These are phyloP conservation scores for Mitragyna speciosa DNA, from an alignment of 257 asterid species.

Conservation along the genomic window DNA sequence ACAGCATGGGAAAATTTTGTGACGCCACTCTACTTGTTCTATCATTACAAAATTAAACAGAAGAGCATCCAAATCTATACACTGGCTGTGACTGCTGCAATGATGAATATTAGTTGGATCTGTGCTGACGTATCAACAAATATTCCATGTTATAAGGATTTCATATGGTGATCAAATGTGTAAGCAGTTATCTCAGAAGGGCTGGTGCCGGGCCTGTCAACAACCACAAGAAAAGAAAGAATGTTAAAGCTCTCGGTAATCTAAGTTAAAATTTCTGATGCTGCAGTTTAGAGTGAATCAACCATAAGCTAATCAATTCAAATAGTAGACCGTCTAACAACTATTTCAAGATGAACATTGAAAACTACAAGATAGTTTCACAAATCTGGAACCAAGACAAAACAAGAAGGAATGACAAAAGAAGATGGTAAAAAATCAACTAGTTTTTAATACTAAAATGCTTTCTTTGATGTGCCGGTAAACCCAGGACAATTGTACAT, in stretches of 20 bases:
- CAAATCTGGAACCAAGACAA: not conserved
- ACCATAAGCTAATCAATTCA: not conserved
- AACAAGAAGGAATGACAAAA: not conserved
- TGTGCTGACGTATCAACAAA: not conserved
- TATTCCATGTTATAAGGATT: conserved; percentile 31
- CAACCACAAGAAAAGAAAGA: conserved; percentile 10
- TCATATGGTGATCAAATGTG: conserved; percentile 69
- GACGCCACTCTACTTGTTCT: not conserved
- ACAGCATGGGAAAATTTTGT: not conserved
- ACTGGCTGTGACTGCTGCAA: not conserved
- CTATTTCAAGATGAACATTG: not conserved
- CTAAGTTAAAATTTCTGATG: not conserved
- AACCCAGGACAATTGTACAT: not conserved
- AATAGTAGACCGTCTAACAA: not conserved
- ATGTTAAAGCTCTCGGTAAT: not conserved
- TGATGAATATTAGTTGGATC: not conserved
- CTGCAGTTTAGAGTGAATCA: not conserved
- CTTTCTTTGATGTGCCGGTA: not conserved
- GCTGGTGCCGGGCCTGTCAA: conserved; percentile 89
- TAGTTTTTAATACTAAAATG: not conserved
- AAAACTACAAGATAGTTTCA: not conserved
- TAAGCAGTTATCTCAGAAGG: conserved; percentile 82
- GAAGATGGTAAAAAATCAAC: not conserved
- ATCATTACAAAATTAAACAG: not conserved
- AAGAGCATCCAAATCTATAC: not conserved